phyloP scores from a whole-genome alignment of 495 filamentous ascomycete genomes.

The Hypoxylon intermedium region DNA sequence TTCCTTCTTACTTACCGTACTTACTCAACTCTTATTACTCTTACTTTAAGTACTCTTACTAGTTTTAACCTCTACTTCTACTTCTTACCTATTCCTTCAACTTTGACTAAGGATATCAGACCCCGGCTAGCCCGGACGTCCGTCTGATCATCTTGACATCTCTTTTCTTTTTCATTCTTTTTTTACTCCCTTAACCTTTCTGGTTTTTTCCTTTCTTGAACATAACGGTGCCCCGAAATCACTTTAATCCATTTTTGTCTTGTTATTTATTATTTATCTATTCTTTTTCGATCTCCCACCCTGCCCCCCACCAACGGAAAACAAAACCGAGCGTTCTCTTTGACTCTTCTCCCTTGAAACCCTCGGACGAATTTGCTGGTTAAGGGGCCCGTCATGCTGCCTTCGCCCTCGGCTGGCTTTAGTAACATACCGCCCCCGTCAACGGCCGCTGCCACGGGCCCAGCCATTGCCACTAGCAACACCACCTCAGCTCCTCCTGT shows the following conservation, averaged over 20 bases:
- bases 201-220: slow-evolving; percentile 32
- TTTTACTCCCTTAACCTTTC: no score
- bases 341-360: slow-evolving; percentile 22
- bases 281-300: slow-evolving; percentile 6
- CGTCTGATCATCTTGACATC: slow-evolving; percentile 25
- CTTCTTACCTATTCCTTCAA: no score
- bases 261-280: slow-evolving; percentile 2
- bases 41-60: slow-evolving; percentile 13
- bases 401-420: slow-evolving; percentile 38
- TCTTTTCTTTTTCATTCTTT: slow-evolving; percentile 4
- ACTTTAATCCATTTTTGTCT: slow-evolving; percentile 20
- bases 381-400: slow-evolving; percentile 36
- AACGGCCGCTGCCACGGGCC: slow-evolving; percentile 32
- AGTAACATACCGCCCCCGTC: slow-evolving; percentile 39
- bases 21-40: slow-evolving; percentile 4
- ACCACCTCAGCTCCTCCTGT: slow-evolving; percentile 39
- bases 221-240: slow-evolving; percentile 17
- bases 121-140: slow-evolving; percentile 36
- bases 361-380: slow-evolving; percentile 38
- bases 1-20: not conserved
- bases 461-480: slow-evolving; percentile 40
- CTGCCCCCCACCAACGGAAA: slow-evolving; percentile 20
- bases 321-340: slow-evolving; percentile 14
- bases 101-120: slow-evolving; percentile 10
- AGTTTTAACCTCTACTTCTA: slow-evolving; percentile 4